These are phyloP conservation scores for Aspergillus vadensis DNA, from an alignment of 2,329 filamentous ascomycete genomes.

Conservation along the genomic window DNA sequence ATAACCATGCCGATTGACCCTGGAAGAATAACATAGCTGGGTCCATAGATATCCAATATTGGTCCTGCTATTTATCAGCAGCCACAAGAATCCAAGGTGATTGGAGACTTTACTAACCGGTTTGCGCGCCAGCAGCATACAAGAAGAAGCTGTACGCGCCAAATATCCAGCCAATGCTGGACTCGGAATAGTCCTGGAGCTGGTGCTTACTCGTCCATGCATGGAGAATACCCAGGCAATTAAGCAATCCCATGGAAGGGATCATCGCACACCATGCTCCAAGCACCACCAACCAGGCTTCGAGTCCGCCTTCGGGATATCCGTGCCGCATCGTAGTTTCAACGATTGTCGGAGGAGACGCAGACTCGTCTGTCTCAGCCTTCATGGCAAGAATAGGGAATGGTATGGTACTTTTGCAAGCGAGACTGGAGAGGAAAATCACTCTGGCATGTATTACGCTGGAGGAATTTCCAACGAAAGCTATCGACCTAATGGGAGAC, in stretches of 20 bases:
- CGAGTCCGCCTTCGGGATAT: constrained; percentile 45
- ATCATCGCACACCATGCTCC: constrained; percentile 44
- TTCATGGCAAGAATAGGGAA: too few relatives aligned
- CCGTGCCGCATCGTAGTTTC: too few relatives aligned
- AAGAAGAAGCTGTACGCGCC: constrained; percentile 44
- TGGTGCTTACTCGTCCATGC: constrained; percentile 43
- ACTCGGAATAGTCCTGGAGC: constrained; percentile 35
- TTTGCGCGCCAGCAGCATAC: constrained; percentile 34
- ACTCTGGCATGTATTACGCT: too few relatives aligned
- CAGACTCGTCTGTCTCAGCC: too few relatives aligned
- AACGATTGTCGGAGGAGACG: too few relatives aligned
- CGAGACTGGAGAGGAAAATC: too few relatives aligned
- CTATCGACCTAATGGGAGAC: too few relatives aligned
- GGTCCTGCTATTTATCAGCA: too few relatives aligned
- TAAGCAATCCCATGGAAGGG: constrained; percentile 44
- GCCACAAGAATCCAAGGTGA: too few relatives aligned
- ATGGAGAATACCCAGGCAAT: constrained; percentile 43
- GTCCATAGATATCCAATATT: too few relatives aligned
- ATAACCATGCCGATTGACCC: constrained; percentile 23
- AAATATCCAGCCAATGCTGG: constrained; percentile 46
- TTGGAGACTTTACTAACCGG: constrained; percentile 5
- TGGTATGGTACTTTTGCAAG: too few relatives aligned
- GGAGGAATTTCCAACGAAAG: too few relatives aligned
- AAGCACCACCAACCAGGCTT: constrained; percentile 47
- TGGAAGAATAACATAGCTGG: constrained; percentile 1